Conservation (phyloP, 2,329 filamentous ascomycete species). For the Tolypocladium inflatum region DNA sequence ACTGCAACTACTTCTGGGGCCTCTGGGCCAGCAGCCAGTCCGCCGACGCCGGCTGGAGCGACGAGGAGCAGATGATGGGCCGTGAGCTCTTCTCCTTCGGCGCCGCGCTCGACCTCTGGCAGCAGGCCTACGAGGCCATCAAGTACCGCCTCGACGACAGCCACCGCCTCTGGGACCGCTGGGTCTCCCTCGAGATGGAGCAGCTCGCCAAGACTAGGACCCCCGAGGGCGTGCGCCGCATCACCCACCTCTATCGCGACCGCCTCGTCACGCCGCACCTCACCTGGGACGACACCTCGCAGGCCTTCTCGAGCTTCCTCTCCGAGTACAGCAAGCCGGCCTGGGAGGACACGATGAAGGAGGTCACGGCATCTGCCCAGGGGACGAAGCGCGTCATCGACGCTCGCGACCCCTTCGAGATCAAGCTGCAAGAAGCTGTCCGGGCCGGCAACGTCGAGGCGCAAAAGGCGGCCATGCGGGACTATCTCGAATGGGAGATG, state of each 20-base stretch:
- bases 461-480: constrained; percentile 41
- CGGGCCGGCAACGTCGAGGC: constrained; percentile 45
- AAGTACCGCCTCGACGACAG: constrained; percentile 69
- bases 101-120: constrained; percentile 58
- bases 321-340: constrained; percentile 59
- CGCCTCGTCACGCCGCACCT: constrained; percentile 65
- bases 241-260: constrained; percentile 60
- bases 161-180: constrained; percentile 70
- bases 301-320: constrained; percentile 65
- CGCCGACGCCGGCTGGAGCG: constrained; percentile 43
- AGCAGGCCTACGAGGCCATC: constrained; percentile 61
- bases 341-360: constrained; percentile 68
- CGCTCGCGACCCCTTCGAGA: constrained; percentile 58
- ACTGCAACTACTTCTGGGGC: constrained; percentile 69
- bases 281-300: constrained; percentile 65
- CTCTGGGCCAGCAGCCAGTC: constrained; percentile 57
- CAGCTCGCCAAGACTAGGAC: constrained; percentile 49
- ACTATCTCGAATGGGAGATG: constrained; percentile 84
- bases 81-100: constrained; percentile 64
- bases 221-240: constrained; percentile 48
- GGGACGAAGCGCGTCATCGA: constrained; percentile 53
- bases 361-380: constrained; percentile 53
- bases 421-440: constrained; percentile 50
- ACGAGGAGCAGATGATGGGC: constrained; percentile 60
- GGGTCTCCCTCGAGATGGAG: constrained; percentile 62